Conservation (phyloP, 2,329 filamentous ascomycete genomes). For the Fusarium scirpi region DNA sequence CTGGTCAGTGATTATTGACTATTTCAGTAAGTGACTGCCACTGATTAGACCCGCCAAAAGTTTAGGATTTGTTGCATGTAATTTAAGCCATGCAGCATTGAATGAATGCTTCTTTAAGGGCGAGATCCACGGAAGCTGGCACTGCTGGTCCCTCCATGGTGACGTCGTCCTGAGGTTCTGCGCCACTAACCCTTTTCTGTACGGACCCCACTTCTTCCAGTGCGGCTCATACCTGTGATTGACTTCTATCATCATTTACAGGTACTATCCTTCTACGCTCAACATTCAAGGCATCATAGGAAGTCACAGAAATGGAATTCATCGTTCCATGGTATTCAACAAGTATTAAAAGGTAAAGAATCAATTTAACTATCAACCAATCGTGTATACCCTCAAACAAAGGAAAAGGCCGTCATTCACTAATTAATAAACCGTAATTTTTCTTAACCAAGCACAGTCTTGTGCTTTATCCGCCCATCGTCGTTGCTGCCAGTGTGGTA, state of each 20-base stretch:
- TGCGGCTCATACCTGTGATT: too few relatives aligned
- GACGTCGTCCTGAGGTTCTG: conserved; percentile 33
- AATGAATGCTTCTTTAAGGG: conserved; percentile 1
- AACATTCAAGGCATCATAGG: neutral
- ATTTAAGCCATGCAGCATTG: neutral
- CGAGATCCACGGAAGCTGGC: neutral
- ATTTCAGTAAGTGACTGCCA: neutral
- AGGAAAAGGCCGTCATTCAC: conserved; percentile 35
- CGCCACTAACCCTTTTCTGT: conserved; percentile 22
- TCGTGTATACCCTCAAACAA: conserved; percentile 35
- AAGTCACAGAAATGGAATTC: neutral
- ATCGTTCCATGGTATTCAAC: neutral
- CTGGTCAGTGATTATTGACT: neutral
- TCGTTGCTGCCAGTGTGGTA: conserved; percentile 41
- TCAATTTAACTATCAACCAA: conserved; percentile 42
- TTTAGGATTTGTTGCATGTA: neutral
- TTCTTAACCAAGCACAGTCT: conserved; percentile 27
- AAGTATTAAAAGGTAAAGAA: neutral
- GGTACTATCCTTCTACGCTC: neutral
- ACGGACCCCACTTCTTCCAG: conserved; percentile 4
- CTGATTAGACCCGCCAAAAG: neutral
- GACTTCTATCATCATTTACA: neutral
- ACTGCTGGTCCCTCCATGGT: conserved; percentile 9
- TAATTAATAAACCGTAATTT: conserved; percentile 29
- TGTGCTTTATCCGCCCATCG: conserved; percentile 24